Conservation (phyloP, 2,329 filamentous ascomycete genomes). For the Claviceps quebecensis region DNA sequence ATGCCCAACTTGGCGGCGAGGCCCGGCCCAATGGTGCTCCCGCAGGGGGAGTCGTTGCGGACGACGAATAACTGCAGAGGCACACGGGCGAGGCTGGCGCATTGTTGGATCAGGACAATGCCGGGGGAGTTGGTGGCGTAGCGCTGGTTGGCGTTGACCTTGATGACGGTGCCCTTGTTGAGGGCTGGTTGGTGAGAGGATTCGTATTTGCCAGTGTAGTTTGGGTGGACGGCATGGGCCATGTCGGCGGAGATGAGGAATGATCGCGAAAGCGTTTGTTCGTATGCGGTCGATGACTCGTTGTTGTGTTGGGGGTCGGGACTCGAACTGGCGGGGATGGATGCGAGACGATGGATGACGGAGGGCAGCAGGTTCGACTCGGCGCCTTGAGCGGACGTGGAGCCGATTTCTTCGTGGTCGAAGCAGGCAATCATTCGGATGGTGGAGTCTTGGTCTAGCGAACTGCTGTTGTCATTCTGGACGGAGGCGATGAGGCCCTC, state of each 20-base stretch:
- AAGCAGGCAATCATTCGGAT: constrained; percentile 93
- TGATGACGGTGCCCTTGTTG: constrained; percentile 94
- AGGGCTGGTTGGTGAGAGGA: constrained; percentile 80
- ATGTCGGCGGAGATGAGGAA: constrained; percentile 96
- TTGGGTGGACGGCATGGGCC: constrained; percentile 92
- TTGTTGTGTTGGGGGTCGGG: constrained; percentile 42
- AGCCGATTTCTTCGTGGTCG: constrained; percentile 96
- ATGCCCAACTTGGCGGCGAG: constrained; percentile 74
- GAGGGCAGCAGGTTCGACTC: constrained; percentile 83
- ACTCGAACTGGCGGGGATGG: constrained; percentile 54
- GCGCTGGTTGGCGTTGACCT: constrained; percentile 93
- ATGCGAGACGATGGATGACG: constrained; percentile 73
- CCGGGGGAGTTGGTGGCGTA: constrained; percentile 96
- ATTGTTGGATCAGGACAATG: constrained; percentile 83
- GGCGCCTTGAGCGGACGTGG: constrained; percentile 80
- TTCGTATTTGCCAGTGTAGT: constrained; percentile 89
- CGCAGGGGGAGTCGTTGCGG: constrained; percentile 86
- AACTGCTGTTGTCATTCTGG: constrained; percentile 34
- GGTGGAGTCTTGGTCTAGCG: constrained; percentile 60
- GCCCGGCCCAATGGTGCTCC: constrained; percentile 97
- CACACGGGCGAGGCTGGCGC: constrained; percentile 58
- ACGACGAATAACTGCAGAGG: constrained; percentile 94
- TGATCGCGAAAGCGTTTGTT: constrained; percentile 80
- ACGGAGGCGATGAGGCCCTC: constrained; percentile 75
- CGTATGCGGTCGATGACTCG: constrained; percentile 67